Percentiles rank a stretch among this genome's conserved stretches.
phyloP scores from a whole-genome alignment of 2,329 filamentous ascomycete species.

The Cladophialophora immunda region DNA sequence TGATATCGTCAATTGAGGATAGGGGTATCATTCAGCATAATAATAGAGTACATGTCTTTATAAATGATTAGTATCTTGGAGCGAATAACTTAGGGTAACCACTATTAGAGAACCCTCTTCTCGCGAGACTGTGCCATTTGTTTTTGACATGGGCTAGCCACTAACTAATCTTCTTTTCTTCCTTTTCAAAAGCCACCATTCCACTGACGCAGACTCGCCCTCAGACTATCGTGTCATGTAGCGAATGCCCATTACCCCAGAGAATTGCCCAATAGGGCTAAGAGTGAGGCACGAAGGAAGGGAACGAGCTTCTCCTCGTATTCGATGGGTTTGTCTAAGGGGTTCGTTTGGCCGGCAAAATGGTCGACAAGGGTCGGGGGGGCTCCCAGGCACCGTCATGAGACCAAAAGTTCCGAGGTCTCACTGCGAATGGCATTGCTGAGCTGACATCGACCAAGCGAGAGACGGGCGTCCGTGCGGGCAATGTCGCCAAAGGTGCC shows the following conservation, averaged over 20 bases:
- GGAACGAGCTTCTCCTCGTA: not conserved
- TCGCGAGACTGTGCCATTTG: too few relatives aligned
- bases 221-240: not conserved
- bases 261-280: not conserved
- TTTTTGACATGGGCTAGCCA: too few relatives aligned
- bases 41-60: too few relatives aligned
- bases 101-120: too few relatives aligned
- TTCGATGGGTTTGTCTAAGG: not conserved
- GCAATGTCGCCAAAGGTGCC: slow-evolving; percentile 1
- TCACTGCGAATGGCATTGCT: not conserved
- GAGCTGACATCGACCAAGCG: not conserved
- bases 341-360: not conserved
- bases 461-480: not conserved
- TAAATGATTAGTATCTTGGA: too few relatives aligned
- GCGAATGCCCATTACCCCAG: not conserved
- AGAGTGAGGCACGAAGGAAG: not conserved
- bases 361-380: not conserved
- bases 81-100: too few relatives aligned
- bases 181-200: not conserved
- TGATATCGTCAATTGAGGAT: too few relatives aligned
- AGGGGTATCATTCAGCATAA: too few relatives aligned
- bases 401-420: not conserved
- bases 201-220: not conserved
- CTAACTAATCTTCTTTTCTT: too few relatives aligned
- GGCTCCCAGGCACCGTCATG: not conserved